Evolutionary conservation across 2,329 filamentous ascomycete genomes (phyloP), one percentile per base, ranked within the genome.

Genomic region (Juglanconis sp.): DNA sequence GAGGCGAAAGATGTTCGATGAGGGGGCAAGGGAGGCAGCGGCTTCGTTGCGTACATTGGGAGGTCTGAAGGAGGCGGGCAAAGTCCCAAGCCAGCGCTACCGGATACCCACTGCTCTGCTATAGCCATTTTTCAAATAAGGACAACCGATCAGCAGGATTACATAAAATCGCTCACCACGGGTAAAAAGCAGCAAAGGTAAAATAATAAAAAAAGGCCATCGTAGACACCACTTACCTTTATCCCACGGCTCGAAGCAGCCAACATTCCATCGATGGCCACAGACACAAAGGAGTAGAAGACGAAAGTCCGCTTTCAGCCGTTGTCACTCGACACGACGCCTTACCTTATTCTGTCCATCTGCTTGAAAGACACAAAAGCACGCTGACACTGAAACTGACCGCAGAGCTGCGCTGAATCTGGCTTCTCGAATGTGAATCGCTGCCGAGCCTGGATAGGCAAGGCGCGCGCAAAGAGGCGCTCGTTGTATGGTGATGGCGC

Each of bases 21-120:
- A 11, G 50, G 44, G 11, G 62, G 62, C 2, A 62, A 17, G 10
- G 57, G 32, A 53, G 62, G 62, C 47, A 64, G 34, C n/a, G 62
- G 60, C 49, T 52, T 64, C 3, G 7, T 15, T 44, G 57, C 56
- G 38, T 64, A 64, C 2, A 9, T 4, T 8, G 4, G 9, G 46
- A 17, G 17, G 46, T 48, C 9, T 13, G 46, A 4, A 10, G 46
- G 46, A 48, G 46, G 46, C 9, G 46, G 13, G 24, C 11, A 31
- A 10, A 31, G 24, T 5, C 46, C 24, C 46, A 48, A 17, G 17
- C 17, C 38, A 40, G 34, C n/a, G 46, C 46, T 34, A 3, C 17
- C 2, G 5, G 24, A 11, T 11, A 48, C 24, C 46, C 46, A 48
- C 8, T 48, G 46, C 40, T 32, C 40, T 35, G n/a, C 32, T 31